Base-by-base conservation (phyloP, 1,139 yeast genomes). In the Pichia norvegensis region DNA sequence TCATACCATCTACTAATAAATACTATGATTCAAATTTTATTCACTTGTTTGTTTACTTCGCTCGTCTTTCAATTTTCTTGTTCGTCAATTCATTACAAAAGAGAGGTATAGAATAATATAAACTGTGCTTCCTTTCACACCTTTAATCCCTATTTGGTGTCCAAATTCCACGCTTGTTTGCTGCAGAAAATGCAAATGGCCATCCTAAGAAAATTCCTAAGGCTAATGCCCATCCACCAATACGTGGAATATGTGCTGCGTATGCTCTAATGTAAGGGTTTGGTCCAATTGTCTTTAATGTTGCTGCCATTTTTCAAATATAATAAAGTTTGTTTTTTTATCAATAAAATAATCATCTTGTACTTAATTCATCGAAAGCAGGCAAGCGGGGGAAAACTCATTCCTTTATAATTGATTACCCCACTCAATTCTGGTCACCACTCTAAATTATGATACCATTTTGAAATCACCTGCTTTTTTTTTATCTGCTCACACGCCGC, bases 241-340 rank as follows among this genome's bases (percentile, higher is more conserved):
- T 36, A 40, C 46, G 55, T 29, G 54, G 55, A 38, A 53, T 52
- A 37, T 57, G 61, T 33, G 46, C 42, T 25, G 56, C 59, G 23
- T 57, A 41, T 41, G 52, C 55, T 7, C 33, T 44, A 37, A 52
- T 25, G 23, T 50, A 41, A 27, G 63, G 61, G 55, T 59, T 55
- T 47, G 66, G 64, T 14, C 65, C 65, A 22, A 61, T 43, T 52
- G 63, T 57, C 29, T 41, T 37, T 19, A 41, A 20, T 21, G 37
- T 14, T 27, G 48, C 43, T 17, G 51, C 38, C 45, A 44, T 47
- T 36, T 23, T 41, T n/a, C n/a, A n/a, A n/a, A n/a, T n/a, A n/a
- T n/a, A n/a, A n/a, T n/a, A n/a, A n/a, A n/a, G 29, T 25, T 8
- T 39, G 21, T 14, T 37, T 31, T 29, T 29, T 14, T 29, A 13